These are phyloP conservation scores for Saitozyma podzolica DNA, from an alignment of 768 basidiomycete genomes.

Conservation along the genomic window DNA sequence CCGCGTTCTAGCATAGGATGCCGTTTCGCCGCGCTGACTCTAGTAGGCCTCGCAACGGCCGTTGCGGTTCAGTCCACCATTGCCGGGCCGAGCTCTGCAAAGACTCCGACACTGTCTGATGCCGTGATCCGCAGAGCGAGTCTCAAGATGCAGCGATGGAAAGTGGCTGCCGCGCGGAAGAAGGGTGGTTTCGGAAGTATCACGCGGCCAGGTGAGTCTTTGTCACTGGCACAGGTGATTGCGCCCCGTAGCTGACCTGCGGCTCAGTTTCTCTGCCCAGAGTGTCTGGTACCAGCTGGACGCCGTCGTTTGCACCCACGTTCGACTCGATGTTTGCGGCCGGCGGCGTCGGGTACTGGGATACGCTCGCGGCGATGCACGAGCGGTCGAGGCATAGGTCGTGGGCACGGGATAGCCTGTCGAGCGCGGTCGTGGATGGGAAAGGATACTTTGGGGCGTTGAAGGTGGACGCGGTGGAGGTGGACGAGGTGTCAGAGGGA, in stretches of 20 bases:
- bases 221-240: not conserved
- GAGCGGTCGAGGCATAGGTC: slow-evolving; percentile 25
- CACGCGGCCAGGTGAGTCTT: slow-evolving; percentile 25
- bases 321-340: slow-evolving; percentile 37
- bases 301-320: slow-evolving; percentile 43
- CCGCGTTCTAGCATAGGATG: not conserved
- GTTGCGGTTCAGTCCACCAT: slow-evolving; percentile 30
- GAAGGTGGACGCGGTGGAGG: slow-evolving; percentile 1
- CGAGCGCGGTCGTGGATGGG: slow-evolving; percentile 8
- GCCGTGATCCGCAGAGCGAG: slow-evolving; percentile 31
- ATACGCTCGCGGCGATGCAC: slow-evolving; percentile 41
- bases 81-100: slow-evolving; percentile 5
- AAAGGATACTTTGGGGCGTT: slow-evolving; percentile 1
- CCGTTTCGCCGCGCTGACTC: slow-evolving; percentile 5
- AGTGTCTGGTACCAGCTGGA: slow-evolving; percentile 20
- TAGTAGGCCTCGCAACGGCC: slow-evolving; percentile 28
- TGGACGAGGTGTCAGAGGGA: not conserved
- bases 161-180: slow-evolving; percentile 20
- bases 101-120: slow-evolving; percentile 22
- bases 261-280: slow-evolving; percentile 20
- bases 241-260: not conserved
- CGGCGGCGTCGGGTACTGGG: slow-evolving; percentile 36
- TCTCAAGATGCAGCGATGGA: slow-evolving; percentile 38
- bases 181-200: slow-evolving; percentile 39
- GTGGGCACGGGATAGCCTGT: slow-evolving; percentile 19